Base-by-base conservation (phyloP, 2,329 filamentous ascomycete species). In the Fusarium protoensiforme region DNA sequence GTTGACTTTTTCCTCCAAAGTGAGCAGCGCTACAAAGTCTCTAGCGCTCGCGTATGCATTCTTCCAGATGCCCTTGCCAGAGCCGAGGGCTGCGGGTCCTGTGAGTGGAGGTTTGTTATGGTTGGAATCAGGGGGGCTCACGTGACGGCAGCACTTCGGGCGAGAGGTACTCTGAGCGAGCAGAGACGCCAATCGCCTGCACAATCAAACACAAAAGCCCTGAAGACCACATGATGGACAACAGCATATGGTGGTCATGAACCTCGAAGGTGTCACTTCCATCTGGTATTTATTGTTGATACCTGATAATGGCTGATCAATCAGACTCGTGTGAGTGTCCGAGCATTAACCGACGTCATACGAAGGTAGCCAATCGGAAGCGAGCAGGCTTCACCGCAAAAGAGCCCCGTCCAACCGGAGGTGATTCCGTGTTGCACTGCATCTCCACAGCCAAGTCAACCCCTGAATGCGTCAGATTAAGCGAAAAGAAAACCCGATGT, bases 1-100 rank as follows among this genome's bases (percentile, higher is more conserved):
- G 67, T 87, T 87, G 36, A 82, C 89, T 77, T 91, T 92, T 77
- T 93, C 91, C 14, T 91, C 90, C 2, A 93, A 80, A 0, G 91
- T 93, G 87, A 93, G 89, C 60, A 88, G 86, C 31, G 82, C 81
- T 11, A 92, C 91, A 3, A 93, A 80, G 2, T 81, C 78, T 36
- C 86, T 83, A 2, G 91, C 91, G 69, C 87, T 89, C 48, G 81
- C 81, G 75, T 92, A 92, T 46, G 91, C 90, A 29, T 84, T 82
- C 9, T 84, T 83, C 91, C 91, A 93, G 31, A 65, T 66, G 2
- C 83, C 84, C 56, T 31, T 69, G 4, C 73, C 75, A 2, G 29
- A 18, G 10, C 65, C 71, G 56, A 39, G 35, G 6, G 73, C 71
- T 77, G 64, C 22, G 27, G 9, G 53, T 18, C 13, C 13, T 39